phyloP scores from a whole-genome alignment of 495 filamentous ascomycete genomes.

The Astrothelium subdiscretum region DNA sequence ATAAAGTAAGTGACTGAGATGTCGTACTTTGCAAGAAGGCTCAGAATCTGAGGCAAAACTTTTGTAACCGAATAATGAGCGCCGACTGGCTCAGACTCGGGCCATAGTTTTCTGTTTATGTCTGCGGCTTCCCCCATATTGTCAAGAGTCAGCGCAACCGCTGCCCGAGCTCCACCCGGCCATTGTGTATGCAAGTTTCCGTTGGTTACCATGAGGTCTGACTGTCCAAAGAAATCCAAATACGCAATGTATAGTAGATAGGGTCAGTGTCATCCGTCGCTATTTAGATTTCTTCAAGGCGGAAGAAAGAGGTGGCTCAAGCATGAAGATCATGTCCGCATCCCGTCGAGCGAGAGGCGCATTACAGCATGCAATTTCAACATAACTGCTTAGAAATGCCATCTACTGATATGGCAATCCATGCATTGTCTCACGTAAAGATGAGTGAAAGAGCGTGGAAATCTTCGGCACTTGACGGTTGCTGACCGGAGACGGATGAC shows the following conservation, averaged over 20 bases:
- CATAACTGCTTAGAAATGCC: no score
- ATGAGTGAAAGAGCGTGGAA: no score
- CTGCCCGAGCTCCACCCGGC: constrained; percentile 13
- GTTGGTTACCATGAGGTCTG: not conserved
- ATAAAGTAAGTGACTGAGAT: constrained; percentile 17
- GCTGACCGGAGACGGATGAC: not conserved
- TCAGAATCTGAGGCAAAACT: constrained; percentile 13
- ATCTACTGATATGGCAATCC: no score
- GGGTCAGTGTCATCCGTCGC: no score
- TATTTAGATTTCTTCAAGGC: no score
- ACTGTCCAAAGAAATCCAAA: not conserved
- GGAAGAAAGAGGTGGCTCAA: no score
- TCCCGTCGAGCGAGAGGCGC: no score
- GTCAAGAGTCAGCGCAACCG: constrained; percentile 15
- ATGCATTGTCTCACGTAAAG: no score
- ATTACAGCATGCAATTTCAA: no score
- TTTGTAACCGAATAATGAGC: constrained; percentile 14
- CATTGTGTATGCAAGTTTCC: not conserved
- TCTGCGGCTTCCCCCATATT: constrained; percentile 22
- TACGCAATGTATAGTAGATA: no score
- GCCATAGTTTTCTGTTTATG: constrained; percentile 13
- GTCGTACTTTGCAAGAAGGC: constrained; percentile 8
- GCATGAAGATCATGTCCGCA: no score
- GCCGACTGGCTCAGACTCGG: constrained; percentile 7
- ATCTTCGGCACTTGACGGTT: not conserved